Base-by-base conservation (phyloP, 352 stramenopile species). In the Saprolegnia diclina region DNA sequence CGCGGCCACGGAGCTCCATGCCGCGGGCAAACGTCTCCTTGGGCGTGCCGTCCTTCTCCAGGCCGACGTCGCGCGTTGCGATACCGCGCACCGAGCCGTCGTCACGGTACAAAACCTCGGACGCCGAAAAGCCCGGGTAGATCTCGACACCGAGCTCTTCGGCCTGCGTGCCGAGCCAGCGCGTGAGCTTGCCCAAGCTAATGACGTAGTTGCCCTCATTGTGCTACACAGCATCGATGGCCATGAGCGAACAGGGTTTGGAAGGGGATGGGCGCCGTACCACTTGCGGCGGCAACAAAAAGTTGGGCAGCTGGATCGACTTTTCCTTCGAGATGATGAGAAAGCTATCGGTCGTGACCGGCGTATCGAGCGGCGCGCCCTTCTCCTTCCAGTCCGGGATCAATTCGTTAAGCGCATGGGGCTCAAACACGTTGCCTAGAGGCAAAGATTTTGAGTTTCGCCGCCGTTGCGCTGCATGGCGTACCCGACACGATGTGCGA, bases 201-300 rank as follows among this genome's bases (percentile, higher is more conserved):
- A 99, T 97, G 44, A 99, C 90, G 80, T 98, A 99, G 87, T 99
- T 99, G 64, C 97, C 96, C 63, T 99, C 66, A 76, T 99, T 99
- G 82, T 99, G 89, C 88, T 94, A 76, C 48, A 67, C 18, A 65
- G 18, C 22, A 68, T 44, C 54, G 46, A 79, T 79, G 65, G 45
- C 29, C 22, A n/a, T 65, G 18, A 67, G 37, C 21, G 24, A 74
- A 52, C 13, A 37, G 6, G 22, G 22, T 11, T 29, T 16, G n/a
- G 18, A 62, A 65, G 56, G 5, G 69, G 13, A 42, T 50, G 21
- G 11, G 10, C 56, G 29, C 32, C 74, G 44, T 55, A 90, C 83
- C 67, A 99, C 88, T 79, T 98, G 88, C 14, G 80, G 79, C 1
- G 97, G 96, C 50, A 99, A 77, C 40, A 99, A 68, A 7, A 98